Conservation (phyloP, 2,329 filamentous ascomycete genomes). For the Chaetothyriales sp. region DNA sequence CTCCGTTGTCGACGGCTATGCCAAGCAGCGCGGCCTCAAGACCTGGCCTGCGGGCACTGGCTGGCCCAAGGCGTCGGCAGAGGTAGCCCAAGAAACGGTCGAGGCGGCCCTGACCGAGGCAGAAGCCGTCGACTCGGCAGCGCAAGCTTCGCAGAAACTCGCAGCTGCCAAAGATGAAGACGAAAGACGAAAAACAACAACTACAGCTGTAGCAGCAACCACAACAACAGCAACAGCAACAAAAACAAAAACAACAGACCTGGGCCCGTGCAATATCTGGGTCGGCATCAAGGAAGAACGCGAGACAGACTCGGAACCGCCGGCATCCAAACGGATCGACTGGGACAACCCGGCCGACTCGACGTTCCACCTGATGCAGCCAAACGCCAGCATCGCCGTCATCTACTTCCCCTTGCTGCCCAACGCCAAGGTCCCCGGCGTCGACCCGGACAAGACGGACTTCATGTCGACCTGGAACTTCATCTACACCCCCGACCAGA, state of each 20-base stretch:
- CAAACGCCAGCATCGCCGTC: slow-evolving; percentile 72
- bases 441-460: slow-evolving; percentile 70
- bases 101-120: slow-evolving; percentile 53
- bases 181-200: slow-evolving; percentile 14
- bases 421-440: slow-evolving; percentile 57
- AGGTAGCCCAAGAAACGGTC: slow-evolving; percentile 38
- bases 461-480: slow-evolving; percentile 98
- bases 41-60: slow-evolving; percentile 93
- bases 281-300: slow-evolving; percentile 71
- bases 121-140: slow-evolving; percentile 43
- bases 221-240: slow-evolving; percentile 7
- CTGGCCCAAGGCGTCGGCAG: slow-evolving; percentile 57
- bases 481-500: slow-evolving; percentile 78
- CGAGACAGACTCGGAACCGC: slow-evolving; percentile 38
- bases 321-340: slow-evolving; percentile 35
- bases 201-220: slow-evolving; percentile 23
- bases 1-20: slow-evolving; percentile 83
- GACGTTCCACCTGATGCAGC: slow-evolving; percentile 54
- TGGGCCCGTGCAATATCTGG: slow-evolving; percentile 92
- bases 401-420: slow-evolving; percentile 80
- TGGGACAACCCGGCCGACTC: slow-evolving; percentile 38
- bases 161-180: slow-evolving; percentile 37
- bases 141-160: slow-evolving; percentile 50
- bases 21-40: slow-evolving; percentile 72
- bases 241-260: slow-evolving; percentile 30